Evolutionary conservation across 2,329 filamentous ascomycete genomes (phyloP).

Genomic region (Colletotrichum nymphaeae): DNA sequence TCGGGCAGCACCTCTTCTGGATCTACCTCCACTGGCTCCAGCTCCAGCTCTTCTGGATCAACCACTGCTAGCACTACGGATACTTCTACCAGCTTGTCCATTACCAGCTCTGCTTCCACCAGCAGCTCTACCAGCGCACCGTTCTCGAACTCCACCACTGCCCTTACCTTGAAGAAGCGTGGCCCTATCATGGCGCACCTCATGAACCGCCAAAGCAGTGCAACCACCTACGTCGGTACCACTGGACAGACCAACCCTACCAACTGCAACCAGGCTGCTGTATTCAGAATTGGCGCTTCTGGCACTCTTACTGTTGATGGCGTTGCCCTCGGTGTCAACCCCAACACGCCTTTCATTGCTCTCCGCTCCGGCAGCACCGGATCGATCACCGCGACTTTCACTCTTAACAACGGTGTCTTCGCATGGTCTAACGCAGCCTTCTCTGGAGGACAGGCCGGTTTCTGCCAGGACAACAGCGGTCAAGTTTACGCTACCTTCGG

Average conservation of each 20-base stretch:
- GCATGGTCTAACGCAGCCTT: conserved; percentile 20
- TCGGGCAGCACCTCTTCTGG: neutral
- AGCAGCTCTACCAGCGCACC: neutral
- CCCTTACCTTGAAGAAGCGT: neutral
- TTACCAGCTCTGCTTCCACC: neutral
- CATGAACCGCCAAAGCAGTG: neutral
- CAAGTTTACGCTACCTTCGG: conserved; percentile 24
- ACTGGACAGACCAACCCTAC: neutral
- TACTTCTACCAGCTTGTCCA: neutral
- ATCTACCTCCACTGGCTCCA: neutral
- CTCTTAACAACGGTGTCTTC: neutral
- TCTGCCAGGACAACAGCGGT: conserved; percentile 23
- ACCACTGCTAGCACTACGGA: neutral
- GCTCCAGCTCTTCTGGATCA: neutral
- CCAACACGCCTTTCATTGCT: neutral
- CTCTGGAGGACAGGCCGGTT: conserved; percentile 19
- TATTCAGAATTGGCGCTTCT: conserved; percentile 10
- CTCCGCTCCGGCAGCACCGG: conserved; percentile 12
- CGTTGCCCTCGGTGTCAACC: neutral
- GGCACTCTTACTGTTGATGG: conserved; percentile 14
- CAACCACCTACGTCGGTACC: conserved; percentile 17
- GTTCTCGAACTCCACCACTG: neutral
- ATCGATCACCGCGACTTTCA: conserved; percentile 15
- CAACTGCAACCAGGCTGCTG: conserved; percentile 19
- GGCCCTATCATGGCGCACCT: neutral